phyloP scores from a whole-genome alignment of 768 basidiomycete species.

The Psilocybe subaeruginosa region DNA sequence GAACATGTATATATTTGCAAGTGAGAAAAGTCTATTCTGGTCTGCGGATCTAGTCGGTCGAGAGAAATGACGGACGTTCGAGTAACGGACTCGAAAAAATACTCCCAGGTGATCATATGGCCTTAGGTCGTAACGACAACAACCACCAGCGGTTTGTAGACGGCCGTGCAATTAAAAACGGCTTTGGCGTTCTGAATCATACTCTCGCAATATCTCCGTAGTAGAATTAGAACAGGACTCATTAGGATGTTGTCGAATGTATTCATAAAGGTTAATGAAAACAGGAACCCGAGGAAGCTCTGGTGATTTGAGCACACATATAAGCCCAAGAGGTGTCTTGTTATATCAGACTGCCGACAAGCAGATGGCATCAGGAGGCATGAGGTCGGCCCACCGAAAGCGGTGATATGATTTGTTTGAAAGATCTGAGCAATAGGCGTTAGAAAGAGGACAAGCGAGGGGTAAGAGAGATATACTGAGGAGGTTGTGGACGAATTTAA shows the following conservation, averaged over 20 bases:
- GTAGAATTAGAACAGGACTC: too few species aligned
- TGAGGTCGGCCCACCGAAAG: conserved; percentile 19
- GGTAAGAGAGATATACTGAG: conserved; percentile 1
- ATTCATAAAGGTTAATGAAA: neutral
- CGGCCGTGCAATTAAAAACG: neutral
- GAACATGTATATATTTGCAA: neutral
- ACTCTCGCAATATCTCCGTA: neutral
- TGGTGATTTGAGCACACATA: neutral
- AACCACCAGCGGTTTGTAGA: neutral
- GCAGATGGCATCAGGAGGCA: conserved; percentile 22
- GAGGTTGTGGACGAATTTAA: neutral
- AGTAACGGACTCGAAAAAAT: neutral
- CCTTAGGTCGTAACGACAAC: neutral
- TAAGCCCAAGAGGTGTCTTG: neutral
- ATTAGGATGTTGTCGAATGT: neutral
- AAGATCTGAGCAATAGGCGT: neutral
- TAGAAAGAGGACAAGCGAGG: conserved; percentile 1
- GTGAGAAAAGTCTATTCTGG: conserved; percentile 14
- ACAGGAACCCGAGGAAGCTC: neutral
- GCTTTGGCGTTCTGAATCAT: neutral
- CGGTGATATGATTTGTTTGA: conserved; percentile 17
- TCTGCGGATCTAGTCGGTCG: conserved; percentile 1
- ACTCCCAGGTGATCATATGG: neutral
- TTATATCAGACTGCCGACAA: conserved; percentile 9
- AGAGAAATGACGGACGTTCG: neutral